Evolutionary conservation across 2,329 filamentous ascomycete genomes (phyloP), one percentile per base, ranked within the genome.

Genomic region (Stromatinia cepivora): DNA sequence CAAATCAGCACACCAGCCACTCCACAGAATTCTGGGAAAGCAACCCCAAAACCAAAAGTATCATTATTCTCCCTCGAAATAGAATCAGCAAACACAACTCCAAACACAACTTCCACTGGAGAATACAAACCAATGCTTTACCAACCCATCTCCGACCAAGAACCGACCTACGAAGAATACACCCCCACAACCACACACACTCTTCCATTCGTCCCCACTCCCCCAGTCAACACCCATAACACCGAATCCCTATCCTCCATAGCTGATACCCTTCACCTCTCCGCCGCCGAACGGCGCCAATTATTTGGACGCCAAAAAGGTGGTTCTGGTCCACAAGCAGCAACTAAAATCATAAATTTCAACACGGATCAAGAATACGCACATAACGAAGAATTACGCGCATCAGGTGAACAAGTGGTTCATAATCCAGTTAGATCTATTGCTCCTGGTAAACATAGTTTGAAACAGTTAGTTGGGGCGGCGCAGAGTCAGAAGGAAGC

Each of bases 331-430:
- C 31, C 46, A 28, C 52, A 66, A 28, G 71, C 86, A n/a, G 83
- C 83, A 3, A 83, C 87, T n/a, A 89, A 87, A 56, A 85, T 97
- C 50, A 85, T 94, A 72, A 93, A 91, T 76, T 97, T 97, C 85
- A 92, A 97, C 81, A 94, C 93, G 73, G 93, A 96, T 78, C 82
- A 84, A 70, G 94, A 97, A 81, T 98, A 98, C 79, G 87, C 86
- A 34, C 88, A 91, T 76, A 98, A 98, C 79, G 92, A 97, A 81
- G 84, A 85, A 73, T 78, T 96, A 31, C 87, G 92, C 15, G 86
- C 88, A 25, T 82, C 87, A 63, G 90, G 91, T 77, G 88, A 93
- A 78, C 83, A 88, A 76, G 79, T 89, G 67, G 86, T 88, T 63
- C 91, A 96, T 81, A 94, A 94, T 76, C 92, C 93, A 10, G 90